These are phyloP conservation scores for Elsinoe australis DNA, from an alignment of 2,329 filamentous ascomycete species.

Conservation along the genomic window DNA sequence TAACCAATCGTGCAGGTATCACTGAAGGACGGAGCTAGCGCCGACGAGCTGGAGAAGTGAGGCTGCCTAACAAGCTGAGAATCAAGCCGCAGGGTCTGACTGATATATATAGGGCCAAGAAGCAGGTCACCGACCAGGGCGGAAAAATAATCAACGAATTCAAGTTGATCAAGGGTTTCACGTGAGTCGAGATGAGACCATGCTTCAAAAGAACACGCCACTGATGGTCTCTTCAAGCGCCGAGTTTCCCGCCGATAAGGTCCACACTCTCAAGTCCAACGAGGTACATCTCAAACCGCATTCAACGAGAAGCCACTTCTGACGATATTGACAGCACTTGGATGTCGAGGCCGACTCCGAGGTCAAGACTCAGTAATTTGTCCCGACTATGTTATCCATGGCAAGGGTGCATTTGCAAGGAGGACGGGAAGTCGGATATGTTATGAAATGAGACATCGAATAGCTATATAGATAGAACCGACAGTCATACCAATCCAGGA, in stretches of 20 bases:
- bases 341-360: slow-evolving; percentile 68
- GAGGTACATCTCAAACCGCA: slow-evolving; percentile 38
- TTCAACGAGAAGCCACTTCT: too few relatives aligned
- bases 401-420: too few relatives aligned
- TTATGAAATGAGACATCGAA: too few relatives aligned
- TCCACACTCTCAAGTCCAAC: slow-evolving; percentile 59
- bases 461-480: too few relatives aligned
- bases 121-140: slow-evolving; percentile 64
- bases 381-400: too few relatives aligned
- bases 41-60: slow-evolving; percentile 61
- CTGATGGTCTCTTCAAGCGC: slow-evolving; percentile 47
- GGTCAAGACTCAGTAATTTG: slow-evolving; percentile 65
- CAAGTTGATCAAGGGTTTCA: slow-evolving; percentile 83
- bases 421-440: too few relatives aligned
- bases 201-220: too few relatives aligned
- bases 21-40: slow-evolving; percentile 61
- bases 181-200: too few relatives aligned
- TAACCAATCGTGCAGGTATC: slow-evolving; percentile 54
- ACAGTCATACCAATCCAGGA: too few relatives aligned
- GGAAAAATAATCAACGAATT: slow-evolving; percentile 80
- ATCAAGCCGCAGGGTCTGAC: slow-evolving; percentile 16
- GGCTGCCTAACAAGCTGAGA: slow-evolving; percentile 24
- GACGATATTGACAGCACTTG: slow-evolving; percentile 43
- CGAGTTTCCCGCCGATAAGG: slow-evolving; percentile 45
- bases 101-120: slow-evolving; percentile 63